phyloP scores from a whole-genome alignment of 2,329 filamentous ascomycete species.

The Mycosphaerelloides madeirae region DNA sequence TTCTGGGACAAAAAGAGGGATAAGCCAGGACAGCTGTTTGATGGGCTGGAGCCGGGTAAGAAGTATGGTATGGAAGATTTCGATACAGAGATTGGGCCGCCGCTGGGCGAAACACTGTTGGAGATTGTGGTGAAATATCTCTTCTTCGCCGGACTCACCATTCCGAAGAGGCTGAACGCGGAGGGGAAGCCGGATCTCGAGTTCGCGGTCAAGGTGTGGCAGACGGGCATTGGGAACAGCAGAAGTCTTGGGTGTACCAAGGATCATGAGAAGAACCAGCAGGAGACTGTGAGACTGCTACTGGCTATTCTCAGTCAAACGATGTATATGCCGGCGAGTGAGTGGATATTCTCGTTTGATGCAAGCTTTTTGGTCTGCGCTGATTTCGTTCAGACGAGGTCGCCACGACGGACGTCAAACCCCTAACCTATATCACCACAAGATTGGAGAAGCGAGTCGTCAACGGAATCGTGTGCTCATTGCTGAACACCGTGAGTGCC shows the following conservation, averaged over 20 bases:
- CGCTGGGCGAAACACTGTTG: constrained; percentile 85
- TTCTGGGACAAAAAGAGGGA: constrained; percentile 26
- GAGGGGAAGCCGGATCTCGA: constrained; percentile 37
- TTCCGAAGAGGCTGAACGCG: constrained; percentile 49
- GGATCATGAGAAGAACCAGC: constrained; percentile 88
- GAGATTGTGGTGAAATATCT: constrained; percentile 84
- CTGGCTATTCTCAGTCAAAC: constrained; percentile 83
- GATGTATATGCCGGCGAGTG: constrained; percentile 82
- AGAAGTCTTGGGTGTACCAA: constrained; percentile 81
- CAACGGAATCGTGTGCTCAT: constrained; percentile 81
- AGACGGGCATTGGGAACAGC: constrained; percentile 95
- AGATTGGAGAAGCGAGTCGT: constrained; percentile 88
- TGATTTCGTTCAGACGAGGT: constrained; percentile 50
- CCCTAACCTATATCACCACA: constrained; percentile 83
- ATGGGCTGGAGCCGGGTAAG: constrained; percentile 45
- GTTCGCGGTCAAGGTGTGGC: constrained; percentile 93
- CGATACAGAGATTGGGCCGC: constrained; percentile 68
- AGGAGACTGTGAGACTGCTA: constrained; percentile 80
- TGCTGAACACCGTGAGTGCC: constrained; percentile 78
- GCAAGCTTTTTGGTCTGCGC: constrained; percentile 1
- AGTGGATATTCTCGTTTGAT: constrained; percentile 17
- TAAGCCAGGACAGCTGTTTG: constrained; percentile 29
- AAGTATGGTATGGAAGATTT: constrained; percentile 40
- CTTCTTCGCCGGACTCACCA: constrained; percentile 86
- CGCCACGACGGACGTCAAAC: constrained; percentile 74